Evolutionary conservation across 129 eudicot genomes (phyloP).

Genomic region (Saposhnikovia divaricata): DNA sequence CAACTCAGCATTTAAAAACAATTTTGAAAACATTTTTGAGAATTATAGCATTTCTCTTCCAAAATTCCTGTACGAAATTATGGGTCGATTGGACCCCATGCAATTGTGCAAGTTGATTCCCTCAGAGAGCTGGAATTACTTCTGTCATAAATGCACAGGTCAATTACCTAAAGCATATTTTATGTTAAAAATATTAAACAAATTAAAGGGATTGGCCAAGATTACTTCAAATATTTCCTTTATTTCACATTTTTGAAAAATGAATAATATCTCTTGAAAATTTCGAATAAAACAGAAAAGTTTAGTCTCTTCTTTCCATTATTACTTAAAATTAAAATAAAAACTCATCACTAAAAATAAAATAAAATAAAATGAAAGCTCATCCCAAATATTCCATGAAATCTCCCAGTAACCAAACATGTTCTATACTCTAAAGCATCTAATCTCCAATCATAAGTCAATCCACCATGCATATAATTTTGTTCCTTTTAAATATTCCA

Average conservation of each 20-base stretch:
- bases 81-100: background rate
- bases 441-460: background rate
- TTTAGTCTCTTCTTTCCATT: too few species aligned
- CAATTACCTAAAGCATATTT: background rate
- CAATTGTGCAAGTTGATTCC: background rate
- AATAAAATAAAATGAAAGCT: too few species aligned
- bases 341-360: too few species aligned
- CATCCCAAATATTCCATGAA: too few species aligned
- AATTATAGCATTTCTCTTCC: too few species aligned
- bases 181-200: background rate
- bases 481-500: background rate
- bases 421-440: background rate
- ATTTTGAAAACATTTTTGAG: too few species aligned
- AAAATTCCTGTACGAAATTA: background rate
- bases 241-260: too few species aligned
- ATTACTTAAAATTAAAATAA: too few species aligned
- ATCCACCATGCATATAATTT: constrained; percentile 10
- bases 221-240: background rate
- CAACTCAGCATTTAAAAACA: too few species aligned
- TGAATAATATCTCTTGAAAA: background rate
- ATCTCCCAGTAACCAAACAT: background rate
- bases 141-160: background rate
- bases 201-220: background rate
- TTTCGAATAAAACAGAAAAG: too few species aligned
- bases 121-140: background rate